Base-by-base conservation (phyloP, 1,284 basidiomycete genomes). In the Takashimella koratensis region DNA sequence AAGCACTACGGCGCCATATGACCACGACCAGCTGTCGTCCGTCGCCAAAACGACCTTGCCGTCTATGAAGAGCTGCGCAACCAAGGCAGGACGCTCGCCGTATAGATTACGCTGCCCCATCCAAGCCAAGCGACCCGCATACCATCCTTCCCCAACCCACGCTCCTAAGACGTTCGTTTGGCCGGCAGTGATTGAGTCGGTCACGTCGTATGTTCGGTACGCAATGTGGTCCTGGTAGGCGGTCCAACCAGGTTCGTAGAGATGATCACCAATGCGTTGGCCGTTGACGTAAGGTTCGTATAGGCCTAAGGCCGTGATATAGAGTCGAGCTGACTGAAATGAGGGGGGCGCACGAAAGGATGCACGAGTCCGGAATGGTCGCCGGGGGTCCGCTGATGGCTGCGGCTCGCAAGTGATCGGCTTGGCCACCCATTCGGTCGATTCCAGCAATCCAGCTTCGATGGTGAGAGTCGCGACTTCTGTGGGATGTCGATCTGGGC, bases 261-360 rank as follows among this genome's bases (percentile, higher is more conserved):
- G 19, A 19, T 68, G 52, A 24, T 60, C 52, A 3, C 58, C 60
- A n/a, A 68, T 51, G 5, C 49, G 53, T 2, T 46, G 22, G n/a
- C 64, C 66, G 53, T 68, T 68, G 30, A 66, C 22, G 16, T 56
- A 49, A 6, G 58, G 13, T 47, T 64, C 59, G 53, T 68, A 66
- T 2, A 64, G 46, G 3, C 66, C 66, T 5, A 54, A 47, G 12
- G 66, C 66, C 3, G 66, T 65, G 11, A 59, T 52, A 45, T 68
- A 66, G 5, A 68, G 50, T 41, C 66, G 48, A 11, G 59, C 63
- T 8, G 12, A 4, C 2, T 26, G 3, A n/a, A 11, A 19, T 6
- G 10, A 13, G 16, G 30, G 10, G 42, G 42, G 42, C 8, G 42
- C 42, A n/a, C 8, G 6, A n/a, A 43, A 43, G 10, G 42, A 43